phyloP scores from a whole-genome alignment of 768 basidiomycete species.

The Agaricus subrufescens region DNA sequence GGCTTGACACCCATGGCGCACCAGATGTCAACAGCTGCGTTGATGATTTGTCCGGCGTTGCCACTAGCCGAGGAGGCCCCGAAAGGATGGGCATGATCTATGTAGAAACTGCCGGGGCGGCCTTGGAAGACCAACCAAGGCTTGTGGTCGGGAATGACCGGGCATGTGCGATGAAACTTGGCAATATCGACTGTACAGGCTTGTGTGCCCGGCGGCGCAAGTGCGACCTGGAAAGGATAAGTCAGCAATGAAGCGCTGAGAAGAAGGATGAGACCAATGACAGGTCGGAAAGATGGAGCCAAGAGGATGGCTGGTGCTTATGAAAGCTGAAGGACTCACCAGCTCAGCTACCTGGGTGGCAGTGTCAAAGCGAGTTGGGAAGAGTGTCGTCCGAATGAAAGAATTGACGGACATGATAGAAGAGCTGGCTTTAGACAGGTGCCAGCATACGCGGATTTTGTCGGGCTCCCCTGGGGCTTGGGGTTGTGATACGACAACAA shows the following conservation, averaged over 20 bases:
- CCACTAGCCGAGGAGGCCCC: too few relatives aligned
- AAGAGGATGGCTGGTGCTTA: too few relatives aligned
- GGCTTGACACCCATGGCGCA: too few relatives aligned
- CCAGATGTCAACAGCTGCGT: too few relatives aligned
- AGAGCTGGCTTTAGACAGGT: constrained; percentile 20
- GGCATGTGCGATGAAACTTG: constrained; percentile 25
- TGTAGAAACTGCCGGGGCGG: constrained; percentile 11
- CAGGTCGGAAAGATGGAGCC: too few relatives aligned
- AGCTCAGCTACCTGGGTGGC: constrained; percentile 20
- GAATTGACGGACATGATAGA: constrained; percentile 17
- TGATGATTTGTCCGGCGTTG: too few relatives aligned
- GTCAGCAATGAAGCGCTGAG: too few relatives aligned
- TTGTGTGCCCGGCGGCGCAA: constrained; percentile 16
- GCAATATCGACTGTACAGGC: constrained; percentile 24
- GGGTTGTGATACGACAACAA: constrained; percentile 19
- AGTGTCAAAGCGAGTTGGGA: constrained; percentile 23
- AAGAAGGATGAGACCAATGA: too few relatives aligned
- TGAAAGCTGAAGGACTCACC: constrained; percentile 13
- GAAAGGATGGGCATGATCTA: constrained; percentile 3
- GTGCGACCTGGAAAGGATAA: background rate
- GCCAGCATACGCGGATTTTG: constrained; percentile 21
- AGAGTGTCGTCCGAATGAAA: constrained; percentile 18
- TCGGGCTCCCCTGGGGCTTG: constrained; percentile 19
- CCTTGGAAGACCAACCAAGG: constrained; percentile 20
- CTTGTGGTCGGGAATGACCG: constrained; percentile 24